Evolutionary conservation across 169 alveolate species (phyloP), one percentile per base, ranked within the genome.

Genomic region (Eimeria maxima): DNA sequence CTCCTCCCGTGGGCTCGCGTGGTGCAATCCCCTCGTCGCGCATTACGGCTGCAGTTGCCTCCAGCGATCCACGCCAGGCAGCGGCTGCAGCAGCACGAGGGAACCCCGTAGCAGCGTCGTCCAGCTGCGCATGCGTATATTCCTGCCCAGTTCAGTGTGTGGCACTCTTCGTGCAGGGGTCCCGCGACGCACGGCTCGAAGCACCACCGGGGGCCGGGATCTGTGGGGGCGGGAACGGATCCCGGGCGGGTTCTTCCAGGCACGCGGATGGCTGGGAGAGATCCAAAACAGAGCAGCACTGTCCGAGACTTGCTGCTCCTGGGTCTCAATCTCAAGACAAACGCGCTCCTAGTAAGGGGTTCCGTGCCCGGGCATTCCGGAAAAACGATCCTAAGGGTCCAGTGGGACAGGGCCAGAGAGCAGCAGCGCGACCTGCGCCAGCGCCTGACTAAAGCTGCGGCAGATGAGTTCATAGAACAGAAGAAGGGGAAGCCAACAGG

Each of bases 201-300:
- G 67, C 98, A 98, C 80, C 99, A 99, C 86, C 97, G 99, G 95
- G 96, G 96, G 33, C 98, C 99, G 27, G 99, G 99, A 45, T 98
- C 99, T 7, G 97, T 98, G 53, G 99, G 99, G 22, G 98, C 99
- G 27, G 98, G 99, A 27, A 98, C 99, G 76, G 98, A 98, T 74
- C 99, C 99, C 38, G 99, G 99, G 27, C 97, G 99, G 84, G 99
- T 99, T 10, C 97, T 98, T 83, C 99, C 99, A 55, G 99, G 99
- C 27, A 99, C 98, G 94, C 97, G 98, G 53, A 99, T 99, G 99
- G 98, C 99, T 44, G 99, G 99, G 2, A 97, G 98, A 53, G 96
- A 98, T 96, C 99, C 99, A 24, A 96, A 97, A 63, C 98, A 97
- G 93, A 96, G 74, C 53, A 96, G 98, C 67, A 99, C 99, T 24